Percentiles rank a stretch among this genome's conserved stretches.
These are phyloP conservation scores for Acer saccharum DNA, from an alignment of 345 rosid species.

Conservation along the genomic window DNA sequence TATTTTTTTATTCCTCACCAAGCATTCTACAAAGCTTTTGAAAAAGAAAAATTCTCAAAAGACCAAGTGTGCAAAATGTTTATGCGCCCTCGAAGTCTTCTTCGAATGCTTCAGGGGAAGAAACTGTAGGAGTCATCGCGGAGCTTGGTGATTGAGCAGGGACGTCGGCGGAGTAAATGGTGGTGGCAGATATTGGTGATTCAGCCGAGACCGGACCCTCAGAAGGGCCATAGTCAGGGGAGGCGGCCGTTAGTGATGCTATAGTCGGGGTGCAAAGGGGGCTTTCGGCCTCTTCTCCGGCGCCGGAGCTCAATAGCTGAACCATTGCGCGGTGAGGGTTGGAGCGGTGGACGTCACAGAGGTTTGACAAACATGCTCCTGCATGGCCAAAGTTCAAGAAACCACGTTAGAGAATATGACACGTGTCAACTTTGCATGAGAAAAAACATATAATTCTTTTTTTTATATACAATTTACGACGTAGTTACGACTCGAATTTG, in stretches of 20 bases:
- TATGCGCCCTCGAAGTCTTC: not conserved
- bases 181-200: conserved; percentile 1
- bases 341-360: conserved; percentile 59
- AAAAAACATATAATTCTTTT: no score
- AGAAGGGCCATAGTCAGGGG: not conserved
- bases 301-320: conserved; percentile 69
- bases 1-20: not conserved
- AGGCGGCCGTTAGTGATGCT: not conserved
- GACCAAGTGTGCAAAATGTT: not conserved
- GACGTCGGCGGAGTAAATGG: no score
- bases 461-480: no score
- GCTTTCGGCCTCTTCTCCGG: not conserved
- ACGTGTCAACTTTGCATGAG: not conserved
- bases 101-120: not conserved
- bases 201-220: conserved; percentile 39
- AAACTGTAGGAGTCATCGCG: not conserved
- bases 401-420: not conserved
- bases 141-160: conserved; percentile 25
- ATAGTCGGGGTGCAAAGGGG: not conserved
- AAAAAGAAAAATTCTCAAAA: not conserved
- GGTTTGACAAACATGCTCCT: conserved; percentile 91
- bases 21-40: not conserved
- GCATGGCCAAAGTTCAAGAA: conserved; percentile 18
- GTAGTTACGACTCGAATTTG: no score
- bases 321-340: conserved; percentile 81